Evolutionary conservation across 768 basidiomycete species (phyloP), one percentile per base, ranked within the genome.

Genomic region (Boletellus emodensis): DNA sequence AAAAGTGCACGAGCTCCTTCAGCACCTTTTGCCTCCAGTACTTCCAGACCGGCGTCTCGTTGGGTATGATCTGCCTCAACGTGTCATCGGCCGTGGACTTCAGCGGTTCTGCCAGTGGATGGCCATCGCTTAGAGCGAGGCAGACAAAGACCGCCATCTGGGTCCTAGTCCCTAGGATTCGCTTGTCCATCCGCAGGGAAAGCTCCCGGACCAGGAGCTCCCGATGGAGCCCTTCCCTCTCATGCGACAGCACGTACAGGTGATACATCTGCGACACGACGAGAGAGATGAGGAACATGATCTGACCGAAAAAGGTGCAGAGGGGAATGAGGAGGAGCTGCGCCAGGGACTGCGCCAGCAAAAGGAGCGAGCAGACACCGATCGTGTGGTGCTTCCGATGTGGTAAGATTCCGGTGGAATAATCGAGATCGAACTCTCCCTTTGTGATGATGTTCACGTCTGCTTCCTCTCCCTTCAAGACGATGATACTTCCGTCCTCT

Each of bases 211-310:
- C 28, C 37, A 66, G 66, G 12, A 64, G 53, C 5, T 51, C 46
- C 24, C 44, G 30, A 12, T 68, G 65, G 10, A 53, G 26, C 6
- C 20, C 24, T n/a, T 60, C 49, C 38, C 47, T 56, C n/a, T 75
- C 69, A 59, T 72, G 53, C 1, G 65, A 62, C 5, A 49, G 56
- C 43, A 72, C 56, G 20, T 51, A 67, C 1, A 66, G 36, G 34
- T 71, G 71, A 48, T 72, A 71, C 6, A 20, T 24, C 40, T 70
- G 69, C 2, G 70, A 71, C 9, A 57, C 58, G 15, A 60, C 44
- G 40, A 71, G 56, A 20, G 67, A 59, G 37, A 53, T 0, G 8
- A 71, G 62, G 44, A 61, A 65, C 44, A 62, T 10, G 28, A 71
- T 60, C 46, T 71, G 70, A 14, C 69, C 69, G 17, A 71, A 69